These are phyloP conservation scores for Stentor coeruleus DNA, from an alignment of 73 alveolate species.

Conservation along the genomic window DNA sequence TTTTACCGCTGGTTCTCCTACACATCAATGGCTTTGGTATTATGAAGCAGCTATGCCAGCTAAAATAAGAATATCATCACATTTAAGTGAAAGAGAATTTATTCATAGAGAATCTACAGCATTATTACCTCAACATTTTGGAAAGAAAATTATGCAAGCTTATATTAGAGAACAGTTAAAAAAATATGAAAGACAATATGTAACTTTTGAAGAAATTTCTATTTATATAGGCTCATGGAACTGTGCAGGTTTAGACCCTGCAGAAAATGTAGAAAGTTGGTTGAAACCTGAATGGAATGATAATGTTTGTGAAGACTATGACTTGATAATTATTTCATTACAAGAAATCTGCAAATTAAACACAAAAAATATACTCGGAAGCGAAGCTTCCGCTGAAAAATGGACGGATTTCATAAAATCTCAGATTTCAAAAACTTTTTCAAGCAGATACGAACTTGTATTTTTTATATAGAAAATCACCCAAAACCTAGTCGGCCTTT, in stretches of 20 bases:
- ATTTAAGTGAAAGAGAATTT: neutral
- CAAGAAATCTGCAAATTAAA: slow-evolving; percentile 16
- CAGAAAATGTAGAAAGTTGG: neutral
- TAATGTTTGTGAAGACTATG: too few relatives aligned
- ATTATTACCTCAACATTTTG: neutral
- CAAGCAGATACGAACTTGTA: neutral
- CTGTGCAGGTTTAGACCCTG: neutral
- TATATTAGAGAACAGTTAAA: slow-evolving; percentile 5
- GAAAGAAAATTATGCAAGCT: neutral
- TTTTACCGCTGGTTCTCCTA: neutral
- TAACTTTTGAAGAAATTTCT: neutral
- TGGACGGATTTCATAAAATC: neutral
- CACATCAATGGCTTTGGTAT: slow-evolving; percentile 9
- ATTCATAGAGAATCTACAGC: neutral
- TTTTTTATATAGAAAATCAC: neutral
- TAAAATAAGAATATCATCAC: neutral
- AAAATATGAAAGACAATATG: neutral
- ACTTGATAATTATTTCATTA: slow-evolving; percentile 3
- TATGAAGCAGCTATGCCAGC: neutral
- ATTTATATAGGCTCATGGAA: neutral
- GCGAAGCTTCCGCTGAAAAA: neutral
- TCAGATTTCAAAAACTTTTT: neutral
- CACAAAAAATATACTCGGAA: slow-evolving; percentile 12
- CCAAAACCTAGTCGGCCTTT: slow-evolving; percentile 6
- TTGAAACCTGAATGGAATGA: neutral